Percentiles rank a stretch among this genome's conserved stretches.
Evolutionary conservation across 2,329 filamentous ascomycete species (phyloP).

Genomic region (Colletotrichum orchidophilum): DNA sequence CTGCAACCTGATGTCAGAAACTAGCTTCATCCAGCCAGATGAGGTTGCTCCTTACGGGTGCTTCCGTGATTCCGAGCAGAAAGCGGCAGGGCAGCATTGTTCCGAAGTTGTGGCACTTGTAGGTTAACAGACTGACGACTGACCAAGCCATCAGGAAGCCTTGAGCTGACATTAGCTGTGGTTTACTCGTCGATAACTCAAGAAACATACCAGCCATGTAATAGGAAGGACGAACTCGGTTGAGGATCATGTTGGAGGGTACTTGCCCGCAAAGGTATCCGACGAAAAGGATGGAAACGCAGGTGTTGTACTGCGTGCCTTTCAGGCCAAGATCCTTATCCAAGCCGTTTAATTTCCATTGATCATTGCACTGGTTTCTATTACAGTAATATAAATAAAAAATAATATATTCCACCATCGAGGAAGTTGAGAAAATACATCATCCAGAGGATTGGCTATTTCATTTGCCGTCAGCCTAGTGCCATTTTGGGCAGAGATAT

Average conservation of each 20-base stretch:
- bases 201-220: conserved; percentile 25
- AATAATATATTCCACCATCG: no score
- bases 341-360: conserved; percentile 41
- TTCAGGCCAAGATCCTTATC: conserved; percentile 40
- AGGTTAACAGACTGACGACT: conserved; percentile 31
- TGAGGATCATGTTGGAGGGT: conserved; percentile 47
- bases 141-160: conserved; percentile 35
- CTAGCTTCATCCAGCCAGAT: neutral
- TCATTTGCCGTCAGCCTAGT: neutral
- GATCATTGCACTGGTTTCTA: conserved; percentile 44
- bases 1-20: neutral
- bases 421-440: conserved; percentile 40
- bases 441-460: conserved; percentile 34
- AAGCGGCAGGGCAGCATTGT: conserved; percentile 33
- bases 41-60: conserved; percentile 7
- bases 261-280: conserved; percentile 37
- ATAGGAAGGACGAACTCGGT: conserved; percentile 39
- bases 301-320: conserved; percentile 43
- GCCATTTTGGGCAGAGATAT: rapidly evolving
- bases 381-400: no score
- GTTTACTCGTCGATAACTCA: neutral
- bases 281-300: conserved; percentile 34
- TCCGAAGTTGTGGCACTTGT: conserved; percentile 30
- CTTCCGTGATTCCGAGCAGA: conserved; percentile 34
- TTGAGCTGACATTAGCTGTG: neutral